Conservation (phyloP, 805 yeast genomes). For the Ascoidea rubescens region DNA sequence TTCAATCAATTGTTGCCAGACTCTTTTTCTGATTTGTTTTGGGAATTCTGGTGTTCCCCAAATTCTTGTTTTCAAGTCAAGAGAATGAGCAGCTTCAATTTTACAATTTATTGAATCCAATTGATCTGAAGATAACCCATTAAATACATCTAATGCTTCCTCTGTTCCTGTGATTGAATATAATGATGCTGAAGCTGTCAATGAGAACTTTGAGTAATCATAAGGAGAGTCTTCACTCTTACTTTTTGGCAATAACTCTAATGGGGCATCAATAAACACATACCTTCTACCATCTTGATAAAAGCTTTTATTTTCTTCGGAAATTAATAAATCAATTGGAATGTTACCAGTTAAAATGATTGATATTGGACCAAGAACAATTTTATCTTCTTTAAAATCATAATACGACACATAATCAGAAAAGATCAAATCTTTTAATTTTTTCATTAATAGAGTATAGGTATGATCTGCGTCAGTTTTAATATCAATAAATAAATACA, state of each 20-base stretch:
- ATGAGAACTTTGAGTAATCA: conserved; percentile 16
- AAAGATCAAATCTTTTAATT: conserved; percentile 32
- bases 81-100: conserved; percentile 31
- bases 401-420: conserved; percentile 36
- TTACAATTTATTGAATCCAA: conserved; percentile 13
- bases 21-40: conserved; percentile 22
- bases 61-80: conserved; percentile 40
- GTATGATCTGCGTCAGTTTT: conserved; percentile 36
- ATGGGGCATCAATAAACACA: conserved; percentile 33
- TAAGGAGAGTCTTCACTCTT: conserved; percentile 10
- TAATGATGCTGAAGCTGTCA: conserved; percentile 32
- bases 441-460: conserved; percentile 28
- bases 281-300: conserved; percentile 16
- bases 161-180: conserved; percentile 10
- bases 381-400: conserved; percentile 20
- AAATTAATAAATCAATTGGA: conserved; percentile 27
- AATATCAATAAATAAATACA: conserved; percentile 50
- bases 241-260: conserved; percentile 17
- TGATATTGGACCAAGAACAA: conserved; percentile 41
- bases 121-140: conserved; percentile 23
- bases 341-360: conserved; percentile 54
- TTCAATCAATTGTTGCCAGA: conserved; percentile 34
- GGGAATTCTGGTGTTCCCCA: conserved; percentile 75
- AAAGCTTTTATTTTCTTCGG: conserved; percentile 12
- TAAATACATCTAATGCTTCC: conserved; percentile 5